phyloP scores from a whole-genome alignment of 2,329 filamentous ascomycete genomes.

The Claviceps sp. region DNA sequence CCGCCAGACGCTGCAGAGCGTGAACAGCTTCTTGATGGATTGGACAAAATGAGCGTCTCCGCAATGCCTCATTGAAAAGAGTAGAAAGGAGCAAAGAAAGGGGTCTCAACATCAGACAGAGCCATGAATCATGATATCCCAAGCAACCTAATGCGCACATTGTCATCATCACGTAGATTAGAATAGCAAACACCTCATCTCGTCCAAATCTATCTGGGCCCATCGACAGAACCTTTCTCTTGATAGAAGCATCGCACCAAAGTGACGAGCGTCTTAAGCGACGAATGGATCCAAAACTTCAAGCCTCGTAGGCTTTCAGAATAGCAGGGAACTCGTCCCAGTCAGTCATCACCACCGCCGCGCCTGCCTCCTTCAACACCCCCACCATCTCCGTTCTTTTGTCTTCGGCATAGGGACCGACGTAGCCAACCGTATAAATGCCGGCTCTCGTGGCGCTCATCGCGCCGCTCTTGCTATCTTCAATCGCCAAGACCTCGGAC shows the following conservation, averaged over 20 bases:
- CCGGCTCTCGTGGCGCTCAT: conserved; percentile 59
- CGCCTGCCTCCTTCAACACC: conserved; percentile 46
- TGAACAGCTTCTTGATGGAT: conserved; percentile 80
- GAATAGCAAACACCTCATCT: too few relatives aligned
- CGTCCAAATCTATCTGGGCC: too few relatives aligned
- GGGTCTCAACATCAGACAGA: too few relatives aligned
- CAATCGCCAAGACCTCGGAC: conserved; percentile 63
- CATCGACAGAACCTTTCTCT: too few relatives aligned
- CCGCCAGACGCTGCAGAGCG: conserved; percentile 72
- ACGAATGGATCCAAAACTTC: not conserved
- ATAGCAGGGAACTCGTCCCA: conserved; percentile 41
- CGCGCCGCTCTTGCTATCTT: conserved; percentile 80
- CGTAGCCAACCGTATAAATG: conserved; percentile 74
- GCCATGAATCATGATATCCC: too few relatives aligned
- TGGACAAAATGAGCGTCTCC: conserved; percentile 19
- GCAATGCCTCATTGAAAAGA: not conserved
- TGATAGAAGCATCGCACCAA: not conserved
- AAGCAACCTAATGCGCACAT: too few relatives aligned
- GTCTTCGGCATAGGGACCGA: conserved; percentile 57
- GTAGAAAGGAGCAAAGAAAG: not conserved
- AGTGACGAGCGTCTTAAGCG: not conserved
- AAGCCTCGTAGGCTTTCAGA: conserved; percentile 32
- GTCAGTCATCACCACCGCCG: conserved; percentile 45
- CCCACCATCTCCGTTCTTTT: conserved; percentile 54
- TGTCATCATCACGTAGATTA: too few relatives aligned